Evolutionary conservation across 116 monocot species (phyloP), one percentile per base, ranked within the genome.

Genomic region (Phalaenopsis hybrid): DNA sequence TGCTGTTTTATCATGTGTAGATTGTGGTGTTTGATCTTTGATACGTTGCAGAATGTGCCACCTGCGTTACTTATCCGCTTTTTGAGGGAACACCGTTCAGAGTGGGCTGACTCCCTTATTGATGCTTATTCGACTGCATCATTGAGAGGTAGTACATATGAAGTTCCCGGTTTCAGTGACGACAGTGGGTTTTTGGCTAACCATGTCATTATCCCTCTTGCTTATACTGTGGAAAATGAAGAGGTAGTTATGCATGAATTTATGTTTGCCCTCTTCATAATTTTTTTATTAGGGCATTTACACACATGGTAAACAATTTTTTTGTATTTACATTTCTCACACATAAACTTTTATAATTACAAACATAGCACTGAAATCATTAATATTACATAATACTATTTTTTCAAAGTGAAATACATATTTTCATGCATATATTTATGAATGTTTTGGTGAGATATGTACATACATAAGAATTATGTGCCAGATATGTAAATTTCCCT

Each of bases 161-260:
- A 90, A 17, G 81, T 94, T 74, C 92, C 94, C 31, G 89, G 89
- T 45, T 63, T 87, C 12, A 88, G 90, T 63, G 52, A 82, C 44
- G 80, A 80, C 44, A 81, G 69, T 80, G 86, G 97, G 0, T 87
- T 92, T 76, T 13, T 85, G 46, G 94, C 91, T 37, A 87, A 86
- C 48, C 94, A 98, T 76, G 92, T 98, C 63, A 93, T 94, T 69
- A 41, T 94, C n/a, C 97, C 97, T 78, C 93, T 98, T 69, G 91
- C 90, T 1, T 94, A 94, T 77, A 98, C 97, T n/a, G 82, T 94
- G 13, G 97, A 98, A 77, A 86, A 93, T 74, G 94, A 98, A 90
- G 97, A 98, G 94, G 97, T 93, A 82, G 33, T 8, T 41, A 20
- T 43, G 16, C 65, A 7, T 17, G 12, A 55, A 17, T 73, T 10